Conservation (phyloP, 805 yeast species). For the Wickerhamiella alocasiicola region DNA sequence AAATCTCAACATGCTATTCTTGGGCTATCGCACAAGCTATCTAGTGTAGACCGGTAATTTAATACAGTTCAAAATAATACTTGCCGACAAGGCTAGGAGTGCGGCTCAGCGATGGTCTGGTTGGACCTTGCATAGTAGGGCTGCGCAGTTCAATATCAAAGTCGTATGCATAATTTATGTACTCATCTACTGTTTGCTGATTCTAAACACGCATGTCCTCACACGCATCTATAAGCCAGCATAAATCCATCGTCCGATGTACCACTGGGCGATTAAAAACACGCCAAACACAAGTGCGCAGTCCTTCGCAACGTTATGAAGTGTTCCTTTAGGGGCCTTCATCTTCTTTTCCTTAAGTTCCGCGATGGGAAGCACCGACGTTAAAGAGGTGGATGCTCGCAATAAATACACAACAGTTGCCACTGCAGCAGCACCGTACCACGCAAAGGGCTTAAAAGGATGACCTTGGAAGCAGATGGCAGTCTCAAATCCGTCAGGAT, state of each 20-base stretch:
- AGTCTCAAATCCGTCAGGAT: conserved; percentile 19
- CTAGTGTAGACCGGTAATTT: too few relatives aligned
- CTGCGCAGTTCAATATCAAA: too few relatives aligned
- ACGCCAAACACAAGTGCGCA: background rate
- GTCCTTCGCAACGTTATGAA: background rate
- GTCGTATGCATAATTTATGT: too few relatives aligned
- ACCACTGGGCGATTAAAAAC: conserved; percentile 1
- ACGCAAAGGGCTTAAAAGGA: conserved; percentile 24
- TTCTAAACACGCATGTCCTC: too few relatives aligned
- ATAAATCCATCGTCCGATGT: conserved; percentile 4
- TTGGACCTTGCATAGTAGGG: too few relatives aligned
- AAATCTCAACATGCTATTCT: conserved; percentile 16
- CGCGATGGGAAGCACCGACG: conserved; percentile 3
- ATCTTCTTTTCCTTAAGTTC: conserved; percentile 8
- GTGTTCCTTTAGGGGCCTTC: background rate
- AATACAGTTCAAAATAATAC: too few relatives aligned
- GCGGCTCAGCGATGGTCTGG: too few relatives aligned
- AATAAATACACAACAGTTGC: conserved; percentile 5
- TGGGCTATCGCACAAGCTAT: conserved; percentile 10
- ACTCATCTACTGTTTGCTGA: too few relatives aligned
- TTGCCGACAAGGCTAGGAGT: too few relatives aligned
- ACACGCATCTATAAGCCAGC: too few relatives aligned
- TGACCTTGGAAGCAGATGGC: conserved; percentile 24
- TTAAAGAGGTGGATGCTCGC: background rate
- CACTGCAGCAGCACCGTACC: conserved; percentile 18